A percentile compares a stretch with the other conserved stretches of the same genome.
Conservation (phyloP, 1,284 basidiomycete genomes). For the Leccinum subrobustum region DNA sequence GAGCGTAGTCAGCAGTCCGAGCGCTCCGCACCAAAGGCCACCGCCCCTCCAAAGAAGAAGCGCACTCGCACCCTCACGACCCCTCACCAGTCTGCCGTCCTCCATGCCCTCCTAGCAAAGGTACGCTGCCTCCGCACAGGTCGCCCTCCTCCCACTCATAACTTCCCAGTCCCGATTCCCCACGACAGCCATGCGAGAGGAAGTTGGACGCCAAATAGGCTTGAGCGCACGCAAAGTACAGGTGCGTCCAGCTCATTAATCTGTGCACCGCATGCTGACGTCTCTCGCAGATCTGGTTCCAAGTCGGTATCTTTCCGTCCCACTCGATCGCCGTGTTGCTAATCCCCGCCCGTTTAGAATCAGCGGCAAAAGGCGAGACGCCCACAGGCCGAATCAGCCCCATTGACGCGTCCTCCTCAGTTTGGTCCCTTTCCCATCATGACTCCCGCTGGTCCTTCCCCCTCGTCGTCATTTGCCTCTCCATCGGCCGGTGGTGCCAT, state of each 20-base stretch:
- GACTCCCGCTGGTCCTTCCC: slow-evolving; percentile 33
- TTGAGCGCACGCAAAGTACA: slow-evolving; percentile 84
- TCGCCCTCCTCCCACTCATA: neutral
- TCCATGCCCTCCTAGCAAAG: slow-evolving; percentile 78
- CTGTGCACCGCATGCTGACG: slow-evolving; percentile 20
- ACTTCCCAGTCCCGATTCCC: slow-evolving; percentile 74
- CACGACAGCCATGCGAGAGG: slow-evolving; percentile 79
- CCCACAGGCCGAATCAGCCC: slow-evolving; percentile 51
- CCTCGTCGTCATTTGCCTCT: slow-evolving; percentile 19
- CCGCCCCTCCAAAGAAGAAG: slow-evolving; percentile 72
- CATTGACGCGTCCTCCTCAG: slow-evolving; percentile 53
- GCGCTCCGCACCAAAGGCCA: slow-evolving; percentile 23
- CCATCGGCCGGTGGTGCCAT: neutral
- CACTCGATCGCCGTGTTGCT: slow-evolving; percentile 16
- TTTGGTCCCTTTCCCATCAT: slow-evolving; percentile 57
- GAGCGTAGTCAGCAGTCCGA: slow-evolving; percentile 38
- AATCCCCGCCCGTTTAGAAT: slow-evolving; percentile 46
- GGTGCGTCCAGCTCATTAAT: slow-evolving; percentile 45
- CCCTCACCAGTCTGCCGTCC: slow-evolving; percentile 77
- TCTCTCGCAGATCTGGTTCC: slow-evolving; percentile 74
- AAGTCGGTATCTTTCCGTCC: slow-evolving; percentile 46
- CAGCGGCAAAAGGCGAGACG: slow-evolving; percentile 79
- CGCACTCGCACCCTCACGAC: slow-evolving; percentile 78
- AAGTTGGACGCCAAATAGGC: slow-evolving; percentile 79
- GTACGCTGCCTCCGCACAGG: slow-evolving; percentile 38